These are phyloP conservation scores for Circinella minor DNA, from an alignment of 371 early-diverging fungal genomes.

Conservation along the genomic window DNA sequence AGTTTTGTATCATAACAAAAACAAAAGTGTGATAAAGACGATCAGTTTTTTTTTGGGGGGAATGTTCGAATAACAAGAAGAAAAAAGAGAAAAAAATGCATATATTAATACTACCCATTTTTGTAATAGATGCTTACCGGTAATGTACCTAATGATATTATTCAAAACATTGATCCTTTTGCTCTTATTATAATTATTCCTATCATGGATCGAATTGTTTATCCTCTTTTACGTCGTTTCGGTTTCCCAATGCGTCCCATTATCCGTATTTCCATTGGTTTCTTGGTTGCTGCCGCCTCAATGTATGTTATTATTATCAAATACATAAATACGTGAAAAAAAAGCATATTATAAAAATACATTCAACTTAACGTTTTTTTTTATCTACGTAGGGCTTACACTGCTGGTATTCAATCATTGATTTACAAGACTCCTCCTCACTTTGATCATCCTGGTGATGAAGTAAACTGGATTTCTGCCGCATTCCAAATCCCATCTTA, in stretches of 20 bases:
- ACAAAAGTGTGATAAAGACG: no score
- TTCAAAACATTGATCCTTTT: slow-evolving; percentile 67
- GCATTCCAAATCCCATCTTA: slow-evolving; percentile 72
- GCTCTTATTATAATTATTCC: slow-evolving; percentile 72
- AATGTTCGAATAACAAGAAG: no score
- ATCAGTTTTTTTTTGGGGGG: no score
- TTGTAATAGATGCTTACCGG: slow-evolving; percentile 60
- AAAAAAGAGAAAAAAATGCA: no score
- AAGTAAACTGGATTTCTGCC: slow-evolving; percentile 60
- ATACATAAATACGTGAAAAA: no score
- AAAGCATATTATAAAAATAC: no score
- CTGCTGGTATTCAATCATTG: slow-evolving; percentile 68
- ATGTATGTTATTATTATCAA: slow-evolving; percentile 35
- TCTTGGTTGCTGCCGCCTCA: slow-evolving; percentile 62
- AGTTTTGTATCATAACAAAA: background rate
- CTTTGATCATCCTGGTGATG: slow-evolving; percentile 29
- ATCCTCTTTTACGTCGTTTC: slow-evolving; percentile 65
- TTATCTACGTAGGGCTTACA: slow-evolving; percentile 40
- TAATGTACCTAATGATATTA: slow-evolving; percentile 65
- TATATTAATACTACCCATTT: no score
- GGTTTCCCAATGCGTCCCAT: slow-evolving; percentile 70
- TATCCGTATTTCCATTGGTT: slow-evolving; percentile 72
- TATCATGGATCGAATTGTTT: slow-evolving; percentile 68
- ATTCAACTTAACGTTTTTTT: no score
- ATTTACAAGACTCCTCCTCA: slow-evolving; percentile 58